phyloP scores from a whole-genome alignment of 2,329 filamentous ascomycete species.

The Ceratocystis lukuohia region DNA sequence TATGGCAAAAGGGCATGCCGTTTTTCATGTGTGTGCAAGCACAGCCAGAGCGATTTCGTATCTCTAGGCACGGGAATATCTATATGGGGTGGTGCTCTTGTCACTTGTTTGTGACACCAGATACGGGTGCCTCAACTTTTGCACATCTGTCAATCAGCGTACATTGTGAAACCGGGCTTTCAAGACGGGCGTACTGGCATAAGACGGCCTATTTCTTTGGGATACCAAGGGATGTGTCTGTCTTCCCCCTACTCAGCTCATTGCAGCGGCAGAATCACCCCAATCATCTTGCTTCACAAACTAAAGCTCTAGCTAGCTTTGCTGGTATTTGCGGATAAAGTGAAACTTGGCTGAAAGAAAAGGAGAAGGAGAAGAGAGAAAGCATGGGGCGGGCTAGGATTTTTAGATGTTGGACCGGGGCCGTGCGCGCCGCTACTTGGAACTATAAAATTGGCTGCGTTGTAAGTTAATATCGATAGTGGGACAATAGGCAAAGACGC shows the following conservation, averaged over 20 bases:
- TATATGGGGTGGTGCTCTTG: background rate
- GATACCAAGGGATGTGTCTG: background rate
- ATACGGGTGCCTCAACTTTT: background rate
- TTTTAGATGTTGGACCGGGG: background rate
- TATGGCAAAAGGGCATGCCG: too few species aligned
- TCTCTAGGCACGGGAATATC: background rate
- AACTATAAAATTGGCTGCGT: background rate
- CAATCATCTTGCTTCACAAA: background rate
- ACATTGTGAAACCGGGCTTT: background rate
- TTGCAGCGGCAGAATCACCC: background rate
- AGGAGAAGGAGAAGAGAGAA: background rate
- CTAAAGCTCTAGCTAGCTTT: background rate
- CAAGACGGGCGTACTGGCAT: background rate
- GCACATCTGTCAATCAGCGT: background rate
- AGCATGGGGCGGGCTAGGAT: background rate
- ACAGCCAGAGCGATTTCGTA: background rate
- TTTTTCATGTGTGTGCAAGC: background rate
- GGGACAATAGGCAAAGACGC: background rate
- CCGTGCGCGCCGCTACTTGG: slow-evolving; percentile 4
- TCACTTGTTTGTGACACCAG: background rate
- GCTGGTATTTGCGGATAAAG: background rate
- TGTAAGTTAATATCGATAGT: background rate
- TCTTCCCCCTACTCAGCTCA: background rate
- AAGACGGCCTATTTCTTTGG: background rate
- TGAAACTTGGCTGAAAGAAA: slow-evolving; percentile 2